phyloP scores from a whole-genome alignment of 2,329 filamentous ascomycete species.

The Colletotrichum abscissum region DNA sequence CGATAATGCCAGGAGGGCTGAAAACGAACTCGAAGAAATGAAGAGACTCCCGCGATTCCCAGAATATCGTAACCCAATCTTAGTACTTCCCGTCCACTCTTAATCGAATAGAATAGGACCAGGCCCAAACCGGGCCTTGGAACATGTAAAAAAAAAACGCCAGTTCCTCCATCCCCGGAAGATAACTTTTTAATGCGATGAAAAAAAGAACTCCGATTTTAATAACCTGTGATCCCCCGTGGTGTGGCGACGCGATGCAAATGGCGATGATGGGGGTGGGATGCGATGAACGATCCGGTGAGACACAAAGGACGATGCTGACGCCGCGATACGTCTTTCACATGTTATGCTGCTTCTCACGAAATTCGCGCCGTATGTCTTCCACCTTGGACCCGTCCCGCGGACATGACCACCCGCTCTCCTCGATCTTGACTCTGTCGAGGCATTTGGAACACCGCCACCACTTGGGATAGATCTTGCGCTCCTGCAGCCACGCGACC shows the following conservation, averaged over 20 bases:
- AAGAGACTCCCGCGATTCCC: slow-evolving; percentile 1
- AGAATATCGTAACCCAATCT: slow-evolving; percentile 10
- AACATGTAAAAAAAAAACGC: slow-evolving; percentile 1
- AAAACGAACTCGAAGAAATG: neutral
- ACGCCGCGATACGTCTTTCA: neutral
- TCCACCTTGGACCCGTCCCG: slow-evolving; percentile 33
- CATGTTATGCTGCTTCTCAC: slow-evolving; percentile 24
- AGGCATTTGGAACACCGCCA: slow-evolving; percentile 68
- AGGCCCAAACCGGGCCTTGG: slow-evolving; percentile 1
- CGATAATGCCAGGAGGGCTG: neutral
- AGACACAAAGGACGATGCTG: neutral
- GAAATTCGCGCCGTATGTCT: slow-evolving; percentile 35
- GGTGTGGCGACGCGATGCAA: neutral
- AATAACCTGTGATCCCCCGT: neutral
- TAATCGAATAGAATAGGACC: neutral
- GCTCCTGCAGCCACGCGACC: slow-evolving; percentile 51
- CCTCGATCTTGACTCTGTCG: slow-evolving; percentile 52
- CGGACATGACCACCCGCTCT: slow-evolving; percentile 57
- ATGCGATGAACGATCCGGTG: neutral
- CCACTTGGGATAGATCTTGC: slow-evolving; percentile 56
- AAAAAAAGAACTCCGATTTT: slow-evolving; percentile 17
- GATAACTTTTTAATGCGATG: slow-evolving; percentile 29
- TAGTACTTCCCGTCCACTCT: neutral
- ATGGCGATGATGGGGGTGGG: neutral
- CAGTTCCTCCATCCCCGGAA: slow-evolving; percentile 17